Evolutionary conservation across 768 basidiomycete genomes (phyloP).

Genomic region (Plicaturopsis crispa): DNA sequence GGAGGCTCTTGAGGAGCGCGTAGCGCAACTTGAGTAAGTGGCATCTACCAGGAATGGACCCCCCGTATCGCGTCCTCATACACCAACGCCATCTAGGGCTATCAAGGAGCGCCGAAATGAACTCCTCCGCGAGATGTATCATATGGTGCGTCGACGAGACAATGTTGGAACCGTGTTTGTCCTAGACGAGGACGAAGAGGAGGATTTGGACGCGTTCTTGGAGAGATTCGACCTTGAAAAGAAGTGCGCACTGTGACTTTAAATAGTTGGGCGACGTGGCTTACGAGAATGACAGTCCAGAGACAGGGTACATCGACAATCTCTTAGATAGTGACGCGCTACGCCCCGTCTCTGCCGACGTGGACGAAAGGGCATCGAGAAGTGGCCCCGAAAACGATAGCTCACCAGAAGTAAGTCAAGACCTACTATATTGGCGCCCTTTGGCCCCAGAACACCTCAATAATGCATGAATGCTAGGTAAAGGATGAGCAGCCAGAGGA

Average conservation of each 20-base stretch:
- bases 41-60: background rate
- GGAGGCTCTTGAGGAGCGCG: slow-evolving; percentile 28
- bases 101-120: slow-evolving; percentile 62
- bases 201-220: slow-evolving; percentile 43
- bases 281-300: slow-evolving; percentile 19
- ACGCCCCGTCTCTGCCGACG: no score
- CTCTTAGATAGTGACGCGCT: no score
- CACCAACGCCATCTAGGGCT: slow-evolving; percentile 30
- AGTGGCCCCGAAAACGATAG: no score
- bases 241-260: slow-evolving; percentile 29
- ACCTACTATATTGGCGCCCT: no score
- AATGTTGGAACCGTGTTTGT: slow-evolving; percentile 32
- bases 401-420: no score
- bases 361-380: no score
- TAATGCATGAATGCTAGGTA: no score
- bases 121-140: slow-evolving; percentile 64
- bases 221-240: slow-evolving; percentile 47
- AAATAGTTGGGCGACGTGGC: slow-evolving; percentile 5
- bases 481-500: no score
- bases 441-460: no score
- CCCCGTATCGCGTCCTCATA: background rate
- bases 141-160: slow-evolving; percentile 50
- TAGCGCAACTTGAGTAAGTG: slow-evolving; percentile 24
- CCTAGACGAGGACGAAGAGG: slow-evolving; percentile 29
- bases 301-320: slow-evolving; percentile 21